Evolutionary conservation across 495 filamentous ascomycete genomes (phyloP), one percentile per base, ranked within the genome.

Genomic region (Tuber brumale): DNA sequence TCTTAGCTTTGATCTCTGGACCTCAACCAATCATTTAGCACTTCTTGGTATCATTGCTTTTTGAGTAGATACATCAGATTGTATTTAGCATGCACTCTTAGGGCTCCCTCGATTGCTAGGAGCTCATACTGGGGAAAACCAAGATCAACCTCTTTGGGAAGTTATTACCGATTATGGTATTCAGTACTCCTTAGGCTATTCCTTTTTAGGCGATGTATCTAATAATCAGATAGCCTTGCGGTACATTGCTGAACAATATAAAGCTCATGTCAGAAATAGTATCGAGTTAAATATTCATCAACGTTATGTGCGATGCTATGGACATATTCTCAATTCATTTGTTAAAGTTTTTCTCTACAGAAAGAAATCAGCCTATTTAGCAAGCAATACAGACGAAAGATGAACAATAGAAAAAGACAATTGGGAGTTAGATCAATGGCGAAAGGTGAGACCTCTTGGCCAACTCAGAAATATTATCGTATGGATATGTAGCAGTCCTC

Each of bases 51-150:
- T 42, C 0, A 6, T 42, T 8, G 41, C 41, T 42, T 42, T 42
- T 42, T 42, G 5, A 0, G 8, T 74, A 0, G 39, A 79, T 45
- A 16, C n/a, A 37, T 12, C 18, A 6, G 77, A 61, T 1, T 66
- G 0, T 1, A 37, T 75, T 10, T 37, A 48, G 6, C 45, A 57
- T 72, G 77, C 43, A 4, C 69, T 77, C 19, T 35, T 79, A 6
- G 71, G 27, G 1, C 42, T 77, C 21, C 66, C 70, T 5, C 6
- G 10, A 6, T 45, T 79, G 10, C 37, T 70, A 0, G 74, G 79
- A 23, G 43, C n/a, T 1, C 75, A 82, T 72, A 72, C 21, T 42
- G 80, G 80, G 16, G 71, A 77, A n/a, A 82, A 81, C 42, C 48
- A 77, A n/a, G 75, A 70, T 0, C 37, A 70, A 37, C 46, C 70